phyloP scores from a whole-genome alignment of 148 eudicot genomes.

The Beta vulgaris region DNA sequence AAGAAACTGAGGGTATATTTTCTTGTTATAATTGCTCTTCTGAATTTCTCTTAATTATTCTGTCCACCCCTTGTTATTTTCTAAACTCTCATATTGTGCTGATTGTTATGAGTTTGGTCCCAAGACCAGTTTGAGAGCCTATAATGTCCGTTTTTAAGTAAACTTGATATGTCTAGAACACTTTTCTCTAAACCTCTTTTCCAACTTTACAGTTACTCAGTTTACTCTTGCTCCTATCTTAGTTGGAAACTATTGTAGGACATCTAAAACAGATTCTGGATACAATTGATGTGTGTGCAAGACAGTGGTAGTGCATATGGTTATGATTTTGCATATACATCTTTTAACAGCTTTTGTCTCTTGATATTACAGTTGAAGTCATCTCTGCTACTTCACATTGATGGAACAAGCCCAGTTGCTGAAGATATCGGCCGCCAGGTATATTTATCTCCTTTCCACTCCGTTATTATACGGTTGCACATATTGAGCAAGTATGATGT shows the following conservation, averaged over 20 bases:
- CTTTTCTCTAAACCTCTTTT: not conserved
- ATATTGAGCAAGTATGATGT: not conserved
- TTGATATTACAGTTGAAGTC: slow-evolving; percentile 68
- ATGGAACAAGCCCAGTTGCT: slow-evolving; percentile 88
- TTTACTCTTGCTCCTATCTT: not conserved
- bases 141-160: not conserved
- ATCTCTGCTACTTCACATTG: slow-evolving; percentile 78
- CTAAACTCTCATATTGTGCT: not conserved
- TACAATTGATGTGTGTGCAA: not conserved
- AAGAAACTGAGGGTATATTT: too few relatives aligned
- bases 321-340: not conserved
- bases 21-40: not conserved
- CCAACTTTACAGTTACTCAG: not conserved
- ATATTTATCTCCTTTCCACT: not conserved
- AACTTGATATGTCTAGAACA: not conserved
- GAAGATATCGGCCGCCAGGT: slow-evolving; percentile 99
- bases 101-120: not conserved
- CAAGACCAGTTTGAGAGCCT: not conserved
- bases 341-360: not conserved
- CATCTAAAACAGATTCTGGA: not conserved
- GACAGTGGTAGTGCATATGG: not conserved
- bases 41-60: not conserved
- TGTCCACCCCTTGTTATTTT: not conserved
- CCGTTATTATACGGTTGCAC: not conserved
- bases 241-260: not conserved